Base-by-base conservation (phyloP, 164 flowering plant species). In the Echeveria elegans region DNA sequence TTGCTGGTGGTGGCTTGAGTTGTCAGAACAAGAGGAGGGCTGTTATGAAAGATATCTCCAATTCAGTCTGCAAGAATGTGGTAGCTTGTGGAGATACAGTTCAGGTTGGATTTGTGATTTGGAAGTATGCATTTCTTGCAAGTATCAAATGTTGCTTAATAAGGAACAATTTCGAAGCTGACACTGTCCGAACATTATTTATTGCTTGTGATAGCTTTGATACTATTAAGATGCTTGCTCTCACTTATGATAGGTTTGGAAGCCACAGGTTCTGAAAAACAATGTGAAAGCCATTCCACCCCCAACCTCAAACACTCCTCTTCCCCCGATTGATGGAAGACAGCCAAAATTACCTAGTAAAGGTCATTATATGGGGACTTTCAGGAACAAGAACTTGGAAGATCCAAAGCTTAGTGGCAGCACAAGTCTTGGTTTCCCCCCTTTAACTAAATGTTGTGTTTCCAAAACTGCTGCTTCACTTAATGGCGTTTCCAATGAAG, bases 31-130 rank as follows among this genome's bases (percentile, higher is more conserved):
- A 78, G 69, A 78, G 75, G 73, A 73, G 79, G 52, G 78, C 79
- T 66, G 80, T 78, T 58, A 76, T 81, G 1, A 73, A 60, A 70
- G 80, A 78, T 70, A 76, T 78, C 23, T 66, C 72, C n/a, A 81
- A 81, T 53, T 53, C 63, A 24, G 11, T n/a, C 3, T 18, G 66
- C 66, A 71, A 75, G 38, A 72, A 60, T 50, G 56, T 26, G 6
- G 28, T 1, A 60, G 43, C 71, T 23, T n/a, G 30, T 23, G 43
- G 28, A 29, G 63, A 75, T 47, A 48, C 59, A 60, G 58, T 16
- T 0, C 45, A 66, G 60, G 65, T 43, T 34, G 73, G n/a, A 74
- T 70, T n/a, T 0, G 38, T 75, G 70, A 73, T 76, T 81, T 70
- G 28, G 5, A 31, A 43, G 10, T n/a, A 15, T 23, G 7, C 40